phyloP scores from a whole-genome alignment of 2,329 filamentous ascomycete genomes.

The Tolypocladium endophyticum region DNA sequence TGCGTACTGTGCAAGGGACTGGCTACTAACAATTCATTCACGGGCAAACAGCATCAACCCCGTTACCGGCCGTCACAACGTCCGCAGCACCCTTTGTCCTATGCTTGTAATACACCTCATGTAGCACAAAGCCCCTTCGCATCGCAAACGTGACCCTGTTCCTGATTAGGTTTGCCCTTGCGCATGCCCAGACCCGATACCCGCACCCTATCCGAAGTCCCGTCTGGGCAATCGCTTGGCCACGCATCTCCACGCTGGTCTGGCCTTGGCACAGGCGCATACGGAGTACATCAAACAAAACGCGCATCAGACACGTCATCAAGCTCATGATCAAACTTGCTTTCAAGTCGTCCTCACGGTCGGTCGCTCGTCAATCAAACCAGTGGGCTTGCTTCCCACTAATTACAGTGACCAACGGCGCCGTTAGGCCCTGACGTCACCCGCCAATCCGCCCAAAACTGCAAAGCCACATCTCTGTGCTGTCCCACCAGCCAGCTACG shows the following conservation, averaged over 20 bases:
- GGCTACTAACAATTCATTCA: no score
- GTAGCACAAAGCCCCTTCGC: no score
- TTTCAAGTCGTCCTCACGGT: neutral
- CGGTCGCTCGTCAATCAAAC: neutral
- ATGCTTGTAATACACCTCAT: no score
- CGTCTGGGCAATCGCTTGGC: neutral
- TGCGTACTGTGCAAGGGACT: neutral
- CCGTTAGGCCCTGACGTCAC: neutral
- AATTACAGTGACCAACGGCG: no score
- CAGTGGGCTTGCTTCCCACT: no score
- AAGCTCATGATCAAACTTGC: neutral
- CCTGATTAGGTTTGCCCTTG: neutral
- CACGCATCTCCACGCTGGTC: neutral
- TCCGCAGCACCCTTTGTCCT: neutral
- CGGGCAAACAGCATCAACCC: no score
- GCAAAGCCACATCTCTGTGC: no score
- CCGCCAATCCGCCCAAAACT: no score
- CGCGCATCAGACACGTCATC: neutral
- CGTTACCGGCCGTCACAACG: no score
- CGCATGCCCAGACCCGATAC: neutral
- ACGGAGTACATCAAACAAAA: neutral
- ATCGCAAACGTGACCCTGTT: neutral
- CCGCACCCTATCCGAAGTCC: neutral
- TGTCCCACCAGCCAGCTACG: no score
- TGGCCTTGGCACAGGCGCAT: neutral